Base-by-base conservation (phyloP, 306 rosid species). In the Begonia masoniana region DNA sequence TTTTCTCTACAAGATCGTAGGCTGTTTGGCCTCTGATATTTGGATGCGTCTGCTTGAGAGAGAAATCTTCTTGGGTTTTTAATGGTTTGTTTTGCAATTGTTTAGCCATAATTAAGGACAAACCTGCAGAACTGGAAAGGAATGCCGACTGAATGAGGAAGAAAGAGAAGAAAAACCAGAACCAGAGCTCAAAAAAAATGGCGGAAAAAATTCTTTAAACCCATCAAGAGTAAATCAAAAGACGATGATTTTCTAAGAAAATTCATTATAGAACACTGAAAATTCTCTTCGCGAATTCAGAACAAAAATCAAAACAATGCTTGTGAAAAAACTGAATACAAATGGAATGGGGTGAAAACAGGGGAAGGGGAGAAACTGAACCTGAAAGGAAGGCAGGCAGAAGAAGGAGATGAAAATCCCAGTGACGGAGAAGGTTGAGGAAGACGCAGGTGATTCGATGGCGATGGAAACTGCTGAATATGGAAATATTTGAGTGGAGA, bases 1-100 rank as follows among this genome's bases (percentile, higher is more conserved):
- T 68, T 53, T 65, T 60, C 60, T 79, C 85, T 1, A 79, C 81
- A 5, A 79, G 78, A 42, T 75, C 76, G 0, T 56, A 17, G 24
- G 62, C 50, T 60, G 53, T 68, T 21, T 62, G 60, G 17, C 47
- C 71, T 19, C 6, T 53, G 13, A 53, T 74, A 58, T 74, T 68
- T 6, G 67, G 62, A 17, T 61, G 35, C 26, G 59, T 68, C 54
- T 60, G 66, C 50, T 58, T 77, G 10, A 73, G 68, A 14, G 67
- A 60, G 57, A 68, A 73, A 51, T 73, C 74, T 7, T 73, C 74
- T 11, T 59, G 56, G n/a, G n/a, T 10, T 6, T 59, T 59, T 11
- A 15, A 52, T 42, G 57, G 66, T 61, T 41, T 61, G 14, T 62
- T 36, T n/a, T 56, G 49, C 9, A 49, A 57, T 31, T 69, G 67